Evolutionary conservation across 306 rosid genomes (phyloP).

Genomic region (Cicer bijugum): DNA sequence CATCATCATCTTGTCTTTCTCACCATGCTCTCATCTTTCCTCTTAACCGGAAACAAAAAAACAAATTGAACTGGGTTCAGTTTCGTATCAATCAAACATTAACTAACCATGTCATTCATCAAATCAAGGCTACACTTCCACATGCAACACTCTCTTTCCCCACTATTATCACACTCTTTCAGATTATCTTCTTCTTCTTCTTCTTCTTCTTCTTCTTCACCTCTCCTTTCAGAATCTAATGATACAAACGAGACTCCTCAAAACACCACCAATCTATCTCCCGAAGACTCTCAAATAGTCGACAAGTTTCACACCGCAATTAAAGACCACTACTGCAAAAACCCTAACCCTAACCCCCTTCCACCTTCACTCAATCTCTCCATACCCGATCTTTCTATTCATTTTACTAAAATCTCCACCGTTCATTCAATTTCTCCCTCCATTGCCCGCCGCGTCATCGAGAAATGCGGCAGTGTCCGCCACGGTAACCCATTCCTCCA

Average conservation of each 20-base stretch:
- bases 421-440: slow-evolving; percentile 54
- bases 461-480: slow-evolving; percentile 77
- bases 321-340: slow-evolving; percentile 78
- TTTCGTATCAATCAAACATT: neutral
- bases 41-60: too few species aligned
- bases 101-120: slow-evolving; percentile 57
- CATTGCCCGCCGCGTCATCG: slow-evolving; percentile 64
- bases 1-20: neutral
- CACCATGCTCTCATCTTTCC: neutral
- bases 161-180: slow-evolving; percentile 19
- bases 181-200: slow-evolving; percentile 38
- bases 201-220: neutral
- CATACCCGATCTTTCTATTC: slow-evolving; percentile 64
- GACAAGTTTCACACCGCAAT: slow-evolving; percentile 64
- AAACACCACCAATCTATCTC: slow-evolving; percentile 28
- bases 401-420: slow-evolving; percentile 60
- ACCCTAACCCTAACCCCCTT: slow-evolving; percentile 56
- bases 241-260: slow-evolving; percentile 34
- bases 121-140: slow-evolving; percentile 46
- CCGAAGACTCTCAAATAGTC: slow-evolving; percentile 60
- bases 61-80: neutral
- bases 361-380: slow-evolving; percentile 58
- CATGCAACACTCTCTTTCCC: slow-evolving; percentile 44
- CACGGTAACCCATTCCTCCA: slow-evolving; percentile 88
- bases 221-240: slow-evolving; percentile 48